Percentiles rank a stretch among this genome's conserved stretches.
These are phyloP conservation scores for Suhomyces anneliseae DNA, from an alignment of 1,139 yeast genomes.

Conservation along the genomic window DNA sequence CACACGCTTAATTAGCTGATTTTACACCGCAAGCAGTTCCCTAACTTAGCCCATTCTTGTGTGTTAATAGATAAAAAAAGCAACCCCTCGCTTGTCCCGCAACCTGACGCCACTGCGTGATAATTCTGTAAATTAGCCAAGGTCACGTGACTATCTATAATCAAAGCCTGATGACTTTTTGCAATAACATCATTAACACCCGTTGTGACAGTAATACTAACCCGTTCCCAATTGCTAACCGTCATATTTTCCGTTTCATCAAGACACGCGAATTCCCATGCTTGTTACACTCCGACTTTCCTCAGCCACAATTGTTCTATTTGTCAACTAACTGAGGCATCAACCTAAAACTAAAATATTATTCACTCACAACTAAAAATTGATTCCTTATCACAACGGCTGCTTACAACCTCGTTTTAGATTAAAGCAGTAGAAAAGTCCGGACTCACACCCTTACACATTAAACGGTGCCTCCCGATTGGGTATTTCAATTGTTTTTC, in stretches of 20 bases:
- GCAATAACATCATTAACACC: not conserved
- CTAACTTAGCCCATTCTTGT: no score
- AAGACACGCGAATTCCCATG: not conserved
- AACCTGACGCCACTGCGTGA: constrained; percentile 1
- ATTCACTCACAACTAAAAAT: no score
- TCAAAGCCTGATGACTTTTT: constrained; percentile 1
- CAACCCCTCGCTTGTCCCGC: not conserved
- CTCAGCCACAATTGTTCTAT: not conserved
- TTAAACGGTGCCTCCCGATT: not conserved
- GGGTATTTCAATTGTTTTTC: not conserved
- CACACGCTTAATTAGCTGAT: no score
- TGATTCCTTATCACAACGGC: not conserved
- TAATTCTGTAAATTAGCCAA: constrained; percentile 9
- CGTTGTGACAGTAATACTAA: not conserved
- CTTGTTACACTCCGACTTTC: not conserved
- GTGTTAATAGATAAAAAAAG: not conserved
- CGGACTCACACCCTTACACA: not conserved
- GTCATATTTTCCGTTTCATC: no score
- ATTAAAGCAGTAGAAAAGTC: not conserved
- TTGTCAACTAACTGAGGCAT: not conserved
- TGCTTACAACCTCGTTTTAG: not conserved
- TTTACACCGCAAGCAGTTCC: no score
- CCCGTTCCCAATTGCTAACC: no score
- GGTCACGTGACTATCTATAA: constrained; percentile 15
- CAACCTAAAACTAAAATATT: not conserved